Percentiles rank a stretch among this genome's conserved stretches.
Evolutionary conservation across 1,284 basidiomycete genomes (phyloP).

Genomic region (Sutorius eximius): DNA sequence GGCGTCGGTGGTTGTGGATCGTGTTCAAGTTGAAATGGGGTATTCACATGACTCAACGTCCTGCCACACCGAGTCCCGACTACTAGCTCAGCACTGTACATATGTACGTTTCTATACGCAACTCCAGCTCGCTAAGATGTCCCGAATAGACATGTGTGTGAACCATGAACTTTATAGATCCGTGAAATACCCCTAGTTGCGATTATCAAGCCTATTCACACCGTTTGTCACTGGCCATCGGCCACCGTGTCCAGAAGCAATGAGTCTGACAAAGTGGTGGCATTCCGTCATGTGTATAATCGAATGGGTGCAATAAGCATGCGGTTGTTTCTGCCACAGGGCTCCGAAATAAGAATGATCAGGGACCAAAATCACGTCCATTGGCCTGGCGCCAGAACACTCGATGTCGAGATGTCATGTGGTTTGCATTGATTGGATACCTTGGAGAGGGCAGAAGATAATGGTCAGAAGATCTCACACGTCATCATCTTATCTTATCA

Average conservation of each 20-base stretch:
- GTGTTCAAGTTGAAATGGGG: not conserved
- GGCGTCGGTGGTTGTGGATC: not conserved
- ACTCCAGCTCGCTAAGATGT: not conserved
- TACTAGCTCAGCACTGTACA: no score
- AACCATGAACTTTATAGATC: not conserved
- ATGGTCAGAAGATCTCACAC: not conserved
- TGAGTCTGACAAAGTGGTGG: not conserved
- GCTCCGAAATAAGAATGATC: conserved; percentile 1
- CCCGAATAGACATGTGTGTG: not conserved
- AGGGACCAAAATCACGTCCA: not conserved
- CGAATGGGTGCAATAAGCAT: not conserved
- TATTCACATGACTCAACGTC: not conserved
- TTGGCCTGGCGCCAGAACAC: not conserved
- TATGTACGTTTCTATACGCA: no score
- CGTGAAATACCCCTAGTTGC: not conserved
- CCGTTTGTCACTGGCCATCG: not conserved
- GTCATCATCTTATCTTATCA: not conserved
- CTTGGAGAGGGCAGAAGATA: not conserved
- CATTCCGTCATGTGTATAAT: not conserved
- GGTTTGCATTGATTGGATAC: not conserved
- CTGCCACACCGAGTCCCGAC: no score
- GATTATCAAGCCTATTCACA: not conserved
- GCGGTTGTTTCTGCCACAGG: not conserved
- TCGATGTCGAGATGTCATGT: not conserved
- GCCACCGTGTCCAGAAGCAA: not conserved